Evolutionary conservation across 1,139 yeast genomes (phyloP).

Genomic region (Yamadazyma sp.): DNA sequence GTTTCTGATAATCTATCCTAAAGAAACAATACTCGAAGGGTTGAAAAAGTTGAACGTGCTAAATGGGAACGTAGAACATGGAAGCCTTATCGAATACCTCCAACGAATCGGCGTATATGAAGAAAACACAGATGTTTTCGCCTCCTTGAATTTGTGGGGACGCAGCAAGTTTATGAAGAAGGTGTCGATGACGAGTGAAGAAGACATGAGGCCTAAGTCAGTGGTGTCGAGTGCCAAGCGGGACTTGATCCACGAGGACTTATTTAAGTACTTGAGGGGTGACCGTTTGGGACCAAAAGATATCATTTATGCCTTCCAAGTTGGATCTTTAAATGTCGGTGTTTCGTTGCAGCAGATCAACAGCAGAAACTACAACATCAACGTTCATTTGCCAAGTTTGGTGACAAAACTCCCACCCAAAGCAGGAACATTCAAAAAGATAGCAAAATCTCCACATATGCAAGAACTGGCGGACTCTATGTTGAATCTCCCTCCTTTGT

Average conservation of each 20-base stretch:
- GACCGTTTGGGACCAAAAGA: conserved; percentile 2
- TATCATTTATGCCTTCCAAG: conserved; percentile 5
- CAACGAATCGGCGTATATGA: conserved; percentile 27
- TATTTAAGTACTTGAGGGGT: conserved; percentile 9
- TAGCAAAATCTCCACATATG: conserved; percentile 13
- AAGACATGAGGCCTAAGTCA: conserved; percentile 18
- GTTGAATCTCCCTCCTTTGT: conserved; percentile 1
- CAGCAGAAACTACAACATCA: conserved; percentile 13
- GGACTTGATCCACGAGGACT: conserved; percentile 2
- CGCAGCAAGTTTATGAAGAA: conserved; percentile 16
- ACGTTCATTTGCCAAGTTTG: conserved; percentile 47
- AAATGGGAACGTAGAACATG: conserved; percentile 2
- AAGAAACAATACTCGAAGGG: conserved; percentile 19
- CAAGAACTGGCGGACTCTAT: conserved; percentile 4
- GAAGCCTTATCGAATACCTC: conserved; percentile 19
- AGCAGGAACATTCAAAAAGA: conserved; percentile 20
- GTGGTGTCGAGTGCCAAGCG: background rate
- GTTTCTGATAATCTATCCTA: conserved; percentile 36
- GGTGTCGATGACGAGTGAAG: conserved; percentile 20
- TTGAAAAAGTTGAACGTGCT: conserved; percentile 16
- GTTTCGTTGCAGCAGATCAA: conserved; percentile 8
- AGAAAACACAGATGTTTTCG: conserved; percentile 25
- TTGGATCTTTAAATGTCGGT: conserved; percentile 5
- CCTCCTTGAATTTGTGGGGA: conserved; percentile 34
- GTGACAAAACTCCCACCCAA: conserved; percentile 32